Base-by-base conservation (phyloP, 2,329 filamentous ascomycete species). In the Geosmithia putterillii region DNA sequence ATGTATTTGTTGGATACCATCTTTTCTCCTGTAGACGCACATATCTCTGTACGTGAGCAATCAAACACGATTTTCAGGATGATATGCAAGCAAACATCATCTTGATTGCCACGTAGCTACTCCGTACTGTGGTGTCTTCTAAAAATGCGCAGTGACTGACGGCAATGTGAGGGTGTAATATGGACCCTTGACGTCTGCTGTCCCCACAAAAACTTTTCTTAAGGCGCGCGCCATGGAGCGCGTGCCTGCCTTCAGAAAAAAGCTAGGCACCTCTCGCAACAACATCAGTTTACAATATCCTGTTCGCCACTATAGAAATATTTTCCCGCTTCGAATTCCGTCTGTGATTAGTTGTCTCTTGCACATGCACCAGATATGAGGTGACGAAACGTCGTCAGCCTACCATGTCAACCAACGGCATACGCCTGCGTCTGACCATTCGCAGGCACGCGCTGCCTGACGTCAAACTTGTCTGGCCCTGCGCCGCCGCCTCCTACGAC, bases 401-500 rank as follows among this genome's bases (percentile, higher is more conserved):
- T 14, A 44, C 15, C 39, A 64, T 61, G 61, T 50, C 57, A 28
- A 48, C 53, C 36, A 53, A 55, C 44, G 54, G 55, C 42, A 60
- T 92, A 71, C 84, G 87, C 54, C 73, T 94, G 47, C 81, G 83
- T 50, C 66, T 94, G 40, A 69, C 76, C 32, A 76, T 94, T 43
- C 76, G 79, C 49, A 81, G 87, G 45, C 77, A 90, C 61, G 76
- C 73, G 38, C 70, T 92, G 20, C 86, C 87, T 7, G 74, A 83
- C 36, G 74, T 79, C 44, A 76, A 77, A 49, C 71, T 92, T 44
- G 67, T 90, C 36, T 90, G 86, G 79, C 74, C 76, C 22, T 74
- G 83, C 17, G 61, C 70, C 42, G n/a, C n/a, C 15, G 64, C 68
- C 51, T 63, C 69, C 43, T 66, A 69, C 14, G 71, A 80, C 39